Evolutionary conservation across 345 rosid species (phyloP).

Genomic region (Gynandropsis gynandra): DNA sequence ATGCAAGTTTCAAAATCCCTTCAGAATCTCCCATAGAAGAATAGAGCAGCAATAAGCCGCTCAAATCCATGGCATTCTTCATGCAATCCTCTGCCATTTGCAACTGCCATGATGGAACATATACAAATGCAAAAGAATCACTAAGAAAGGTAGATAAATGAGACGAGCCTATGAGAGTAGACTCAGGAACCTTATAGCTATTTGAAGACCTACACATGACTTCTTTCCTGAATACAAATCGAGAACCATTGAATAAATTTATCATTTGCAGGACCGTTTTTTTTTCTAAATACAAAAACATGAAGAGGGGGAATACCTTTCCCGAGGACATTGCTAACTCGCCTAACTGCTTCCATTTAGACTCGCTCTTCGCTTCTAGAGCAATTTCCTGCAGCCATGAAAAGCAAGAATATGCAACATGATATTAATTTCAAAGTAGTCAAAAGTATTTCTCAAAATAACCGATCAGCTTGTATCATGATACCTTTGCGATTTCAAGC

Average conservation of each 20-base stretch:
- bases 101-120: conserved; percentile 40
- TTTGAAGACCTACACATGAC: neutral
- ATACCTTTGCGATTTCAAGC: conserved; percentile 87
- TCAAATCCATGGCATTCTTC: conserved; percentile 85
- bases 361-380: conserved; percentile 68
- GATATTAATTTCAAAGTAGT: neutral
- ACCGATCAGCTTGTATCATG: conserved; percentile 12
- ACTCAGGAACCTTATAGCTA: conserved; percentile 2
- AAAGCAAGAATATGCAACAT: conserved; percentile 1
- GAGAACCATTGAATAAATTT: conserved; percentile 2
- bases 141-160: conserved; percentile 1
- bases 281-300: conserved; percentile 13
- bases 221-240: neutral
- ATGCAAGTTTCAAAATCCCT: conserved; percentile 73
- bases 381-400: conserved; percentile 68
- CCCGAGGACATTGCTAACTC: conserved; percentile 95
- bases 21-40: conserved; percentile 68
- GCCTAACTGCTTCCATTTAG: conserved; percentile 98
- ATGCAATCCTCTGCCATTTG: conserved; percentile 97
- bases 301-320: conserved; percentile 42
- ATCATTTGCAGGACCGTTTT: conserved; percentile 1
- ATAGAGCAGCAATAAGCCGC: conserved; percentile 75
- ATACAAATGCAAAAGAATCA: conserved; percentile 14
- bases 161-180: conserved; percentile 2
- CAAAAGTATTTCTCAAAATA: neutral